Conservation (phyloP, 2,329 filamentous ascomycete genomes). For the Periconia sp. region DNA sequence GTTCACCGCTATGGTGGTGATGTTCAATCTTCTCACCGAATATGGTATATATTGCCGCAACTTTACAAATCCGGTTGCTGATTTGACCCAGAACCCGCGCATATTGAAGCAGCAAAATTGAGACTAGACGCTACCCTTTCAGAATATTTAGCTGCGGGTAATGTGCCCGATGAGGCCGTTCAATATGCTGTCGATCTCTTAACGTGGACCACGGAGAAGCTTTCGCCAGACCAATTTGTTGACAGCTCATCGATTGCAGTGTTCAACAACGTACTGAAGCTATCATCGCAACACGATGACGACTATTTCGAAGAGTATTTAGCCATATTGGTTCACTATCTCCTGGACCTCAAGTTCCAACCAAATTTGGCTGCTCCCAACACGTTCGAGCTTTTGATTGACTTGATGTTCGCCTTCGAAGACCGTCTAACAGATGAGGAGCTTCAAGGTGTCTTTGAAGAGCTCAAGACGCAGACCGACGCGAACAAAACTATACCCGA, state of each 20-base stretch:
- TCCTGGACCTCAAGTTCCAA: conserved; percentile 40
- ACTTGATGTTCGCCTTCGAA: conserved; percentile 36
- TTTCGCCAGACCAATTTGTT: conserved; percentile 36
- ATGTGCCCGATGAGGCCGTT: conserved; percentile 32
- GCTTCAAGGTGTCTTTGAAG: conserved; percentile 27
- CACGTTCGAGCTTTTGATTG: conserved; percentile 29
- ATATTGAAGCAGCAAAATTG: conserved; percentile 34
- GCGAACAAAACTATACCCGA: conserved; percentile 25
- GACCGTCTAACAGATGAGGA: conserved; percentile 28
- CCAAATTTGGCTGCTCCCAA: conserved; percentile 32
- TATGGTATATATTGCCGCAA: conserved; percentile 28
- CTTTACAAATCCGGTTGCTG: conserved; percentile 9
- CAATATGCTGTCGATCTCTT: conserved; percentile 40
- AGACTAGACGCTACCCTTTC: conserved; percentile 36
- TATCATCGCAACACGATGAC: conserved; percentile 31
- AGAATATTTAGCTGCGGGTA: conserved; percentile 22
- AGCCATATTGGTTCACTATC: conserved; percentile 36
- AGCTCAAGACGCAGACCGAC: conserved; percentile 28
- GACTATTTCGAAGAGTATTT: conserved; percentile 42
- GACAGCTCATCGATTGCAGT: conserved; percentile 30
- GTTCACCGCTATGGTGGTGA: conserved; percentile 40
- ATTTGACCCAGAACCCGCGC: conserved; percentile 35
- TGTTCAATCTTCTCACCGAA: conserved; percentile 49
- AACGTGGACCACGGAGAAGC: conserved; percentile 38
- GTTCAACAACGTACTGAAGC: conserved; percentile 30